Base-by-base conservation (phyloP, 192 early-diverging fungal genomes). In the Coemansia sp. region DNA sequence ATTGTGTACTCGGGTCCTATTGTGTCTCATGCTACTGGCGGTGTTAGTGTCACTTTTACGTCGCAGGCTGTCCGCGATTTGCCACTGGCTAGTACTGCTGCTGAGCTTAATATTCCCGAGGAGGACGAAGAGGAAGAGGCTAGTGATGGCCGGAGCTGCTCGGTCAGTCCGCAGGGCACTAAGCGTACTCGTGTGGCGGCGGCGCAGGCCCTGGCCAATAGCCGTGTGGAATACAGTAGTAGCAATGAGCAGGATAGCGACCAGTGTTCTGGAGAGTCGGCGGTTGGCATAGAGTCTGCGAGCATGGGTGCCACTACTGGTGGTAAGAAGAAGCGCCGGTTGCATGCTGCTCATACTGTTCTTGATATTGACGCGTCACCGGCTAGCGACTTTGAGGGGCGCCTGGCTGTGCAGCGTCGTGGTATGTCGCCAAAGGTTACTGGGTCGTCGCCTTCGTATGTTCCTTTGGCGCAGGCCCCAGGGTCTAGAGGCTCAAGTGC, bases 41-140 rank as follows among this genome's bases (percentile, higher is more conserved):
- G 81, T 1, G 73, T 76, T 63, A 84, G 81, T 44, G 81, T 84
- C 12, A 84, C 81, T 2, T 84, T 84, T 34, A 84, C 76, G 10
- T 76, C 73, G 0, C 63, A 84, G 67, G 74, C 78, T n/a, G 76
- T 84, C 38, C 73, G 75, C 24, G 77, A 84, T 13, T 31, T 78
- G 67, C 73, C 76, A 9, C 22, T 84, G 8, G 47, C 47, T 20
- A 51, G 36, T 38, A 38, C 47, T 22, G 68, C 65, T 29, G 63
- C 71, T 8, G 71, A 73, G 24, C n/a, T 27, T 27, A 27, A 52
- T 8, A 68, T 73, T 18, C 59, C 52, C 12, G 71, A 73, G 66
- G 71, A 79, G n/a, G 44, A 61, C 6, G 71, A 73, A 27, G 41
- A 5, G 1, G 63, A 38, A 8, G n/a, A n/a, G n/a, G 51, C 1